These are phyloP conservation scores for Diddensiella caesifluorescens DNA, from an alignment of 805 yeast species.

Conservation along the genomic window DNA sequence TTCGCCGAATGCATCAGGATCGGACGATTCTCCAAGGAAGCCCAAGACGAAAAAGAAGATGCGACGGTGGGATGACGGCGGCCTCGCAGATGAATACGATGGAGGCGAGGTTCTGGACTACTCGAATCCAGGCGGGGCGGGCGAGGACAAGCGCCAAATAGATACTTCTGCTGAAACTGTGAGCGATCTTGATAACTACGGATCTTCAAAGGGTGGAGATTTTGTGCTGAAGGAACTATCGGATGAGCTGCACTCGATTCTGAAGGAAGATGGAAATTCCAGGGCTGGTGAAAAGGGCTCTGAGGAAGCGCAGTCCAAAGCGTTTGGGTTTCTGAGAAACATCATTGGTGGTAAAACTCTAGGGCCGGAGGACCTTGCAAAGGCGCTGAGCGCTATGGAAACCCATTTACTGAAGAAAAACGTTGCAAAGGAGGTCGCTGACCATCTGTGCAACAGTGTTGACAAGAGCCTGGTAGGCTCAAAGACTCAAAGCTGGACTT, in stretches of 20 bases:
- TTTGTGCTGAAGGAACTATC: slow-evolving; percentile 62
- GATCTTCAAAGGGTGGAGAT: slow-evolving; percentile 47
- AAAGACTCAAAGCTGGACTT: slow-evolving; percentile 66
- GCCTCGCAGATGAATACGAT: slow-evolving; percentile 44
- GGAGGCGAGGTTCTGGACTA: slow-evolving; percentile 49
- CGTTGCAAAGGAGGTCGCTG: slow-evolving; percentile 87
- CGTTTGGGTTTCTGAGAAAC: slow-evolving; percentile 53
- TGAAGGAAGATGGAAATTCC: slow-evolving; percentile 25
- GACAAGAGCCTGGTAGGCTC: slow-evolving; percentile 65
- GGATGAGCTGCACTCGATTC: slow-evolving; percentile 42
- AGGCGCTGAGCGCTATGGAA: slow-evolving; percentile 58
- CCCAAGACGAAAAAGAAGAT: slow-evolving; percentile 37
- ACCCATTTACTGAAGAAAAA: slow-evolving; percentile 80
- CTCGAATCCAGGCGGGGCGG: slow-evolving; percentile 34
- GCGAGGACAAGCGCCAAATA: slow-evolving; percentile 20
- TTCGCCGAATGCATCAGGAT: slow-evolving; percentile 9
- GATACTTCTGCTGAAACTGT: slow-evolving; percentile 21
- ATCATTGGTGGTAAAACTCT: slow-evolving; percentile 66
- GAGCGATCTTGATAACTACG: slow-evolving; percentile 33
- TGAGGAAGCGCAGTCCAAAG: background rate
- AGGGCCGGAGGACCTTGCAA: slow-evolving; percentile 56
- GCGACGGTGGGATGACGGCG: slow-evolving; percentile 67
- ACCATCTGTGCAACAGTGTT: slow-evolving; percentile 61
- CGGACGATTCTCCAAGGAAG: slow-evolving; percentile 14
- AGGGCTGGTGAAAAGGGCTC: background rate